Evolutionary conservation across 2,329 filamentous ascomycete species (phyloP).

Genomic region (Colletotrichum plurivorum): DNA sequence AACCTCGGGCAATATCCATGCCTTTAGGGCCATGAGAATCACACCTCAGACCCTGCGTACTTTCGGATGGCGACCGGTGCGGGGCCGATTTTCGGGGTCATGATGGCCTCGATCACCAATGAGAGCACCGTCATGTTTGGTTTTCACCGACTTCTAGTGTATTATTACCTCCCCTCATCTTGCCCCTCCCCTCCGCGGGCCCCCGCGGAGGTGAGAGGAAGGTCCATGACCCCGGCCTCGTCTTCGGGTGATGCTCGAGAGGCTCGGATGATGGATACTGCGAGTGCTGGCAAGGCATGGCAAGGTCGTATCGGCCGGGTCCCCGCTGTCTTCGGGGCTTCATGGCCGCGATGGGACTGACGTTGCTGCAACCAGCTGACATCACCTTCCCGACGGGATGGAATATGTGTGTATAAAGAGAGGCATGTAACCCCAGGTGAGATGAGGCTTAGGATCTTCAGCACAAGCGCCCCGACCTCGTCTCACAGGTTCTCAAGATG

Average conservation of each 20-base stretch:
- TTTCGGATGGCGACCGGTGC: conserved; percentile 12
- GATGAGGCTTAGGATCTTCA: conserved; percentile 10
- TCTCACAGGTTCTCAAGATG: conserved; percentile 36
- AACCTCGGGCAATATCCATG: conserved; percentile 10
- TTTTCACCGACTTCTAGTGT: conserved; percentile 22
- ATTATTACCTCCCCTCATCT: too few relatives aligned
- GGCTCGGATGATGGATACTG: conserved; percentile 5
- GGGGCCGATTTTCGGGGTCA: conserved; percentile 29
- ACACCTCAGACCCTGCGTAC: neutral
- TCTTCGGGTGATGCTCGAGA: conserved; percentile 4
- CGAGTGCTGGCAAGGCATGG: neutral
- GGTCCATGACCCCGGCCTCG: conserved; percentile 14
- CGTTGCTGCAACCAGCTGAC: neutral
- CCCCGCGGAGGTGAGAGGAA: neutral
- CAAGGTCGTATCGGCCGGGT: neutral
- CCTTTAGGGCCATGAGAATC: conserved; percentile 1
- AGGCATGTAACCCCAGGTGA: conserved; percentile 6
- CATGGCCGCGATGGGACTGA: conserved; percentile 12
- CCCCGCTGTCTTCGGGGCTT: neutral
- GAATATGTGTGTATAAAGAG: conserved; percentile 27
- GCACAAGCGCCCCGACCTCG: conserved; percentile 34
- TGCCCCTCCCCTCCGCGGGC: conserved; percentile 5
- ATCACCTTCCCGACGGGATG: neutral
- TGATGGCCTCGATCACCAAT: conserved; percentile 28
- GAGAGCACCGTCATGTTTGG: neutral